These are phyloP conservation scores for Geum urbanum DNA, from an alignment of 306 rosid species.

Conservation along the genomic window DNA sequence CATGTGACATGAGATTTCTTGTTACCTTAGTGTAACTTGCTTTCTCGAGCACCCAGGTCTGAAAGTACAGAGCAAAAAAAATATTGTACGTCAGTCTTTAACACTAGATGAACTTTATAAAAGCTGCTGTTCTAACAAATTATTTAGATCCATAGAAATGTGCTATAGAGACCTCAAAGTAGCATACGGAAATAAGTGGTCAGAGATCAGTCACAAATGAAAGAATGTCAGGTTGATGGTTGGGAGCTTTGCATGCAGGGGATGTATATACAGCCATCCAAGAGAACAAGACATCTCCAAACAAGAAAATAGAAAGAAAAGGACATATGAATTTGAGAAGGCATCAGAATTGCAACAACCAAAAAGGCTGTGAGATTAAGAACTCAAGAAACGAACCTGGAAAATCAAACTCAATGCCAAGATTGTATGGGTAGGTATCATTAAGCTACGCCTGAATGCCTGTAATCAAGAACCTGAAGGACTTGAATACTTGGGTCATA, in stretches of 20 bases:
- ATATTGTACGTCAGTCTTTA: conserved; percentile 13
- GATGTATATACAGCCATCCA: not conserved
- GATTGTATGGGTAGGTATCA: conserved; percentile 69
- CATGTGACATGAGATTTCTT: not conserved
- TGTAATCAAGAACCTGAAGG: conserved; percentile 34
- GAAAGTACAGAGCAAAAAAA: conserved; percentile 28
- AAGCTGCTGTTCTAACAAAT: not conserved
- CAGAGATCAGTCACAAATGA: not conserved
- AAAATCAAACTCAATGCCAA: conserved; percentile 62
- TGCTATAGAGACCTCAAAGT: not conserved
- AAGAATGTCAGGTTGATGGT: not conserved
- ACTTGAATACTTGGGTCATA: not conserved
- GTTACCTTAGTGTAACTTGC: conserved; percentile 84
- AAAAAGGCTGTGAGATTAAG: not conserved
- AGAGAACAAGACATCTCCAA: not conserved
- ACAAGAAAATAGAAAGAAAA: not conserved
- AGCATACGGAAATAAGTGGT: not conserved
- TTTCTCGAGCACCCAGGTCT: conserved; percentile 65
- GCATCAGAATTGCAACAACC: not conserved
- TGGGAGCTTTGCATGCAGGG: not conserved
- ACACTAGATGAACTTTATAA: not conserved
- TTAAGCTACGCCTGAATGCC: conserved; percentile 78
- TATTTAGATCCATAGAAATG: not conserved
- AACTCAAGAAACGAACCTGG: conserved; percentile 55
- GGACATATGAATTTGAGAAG: not conserved